A percentile compares a stretch with the other conserved stretches of the same genome.
Evolutionary conservation across 179 eudicot genomes (phyloP).

Genomic region (Nepenthes alata): DNA sequence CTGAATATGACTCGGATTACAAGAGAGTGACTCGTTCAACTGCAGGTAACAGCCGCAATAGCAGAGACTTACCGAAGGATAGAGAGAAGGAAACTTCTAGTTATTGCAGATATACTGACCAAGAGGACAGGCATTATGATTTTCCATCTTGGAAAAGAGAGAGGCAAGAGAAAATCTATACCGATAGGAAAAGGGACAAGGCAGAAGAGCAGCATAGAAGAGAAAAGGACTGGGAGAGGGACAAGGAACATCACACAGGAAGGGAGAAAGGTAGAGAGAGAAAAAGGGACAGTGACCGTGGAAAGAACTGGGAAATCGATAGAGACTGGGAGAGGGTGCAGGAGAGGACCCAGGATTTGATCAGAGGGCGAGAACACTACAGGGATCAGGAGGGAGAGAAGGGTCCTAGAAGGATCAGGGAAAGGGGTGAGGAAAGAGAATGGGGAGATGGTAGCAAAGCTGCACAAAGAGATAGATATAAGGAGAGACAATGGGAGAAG

Average conservation of each 20-base stretch:
- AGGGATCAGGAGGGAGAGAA: slow-evolving; percentile 22
- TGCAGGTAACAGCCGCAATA: slow-evolving; percentile 4
- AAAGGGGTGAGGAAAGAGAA: slow-evolving; percentile 12
- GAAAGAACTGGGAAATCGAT: neutral
- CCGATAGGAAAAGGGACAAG: slow-evolving; percentile 17
- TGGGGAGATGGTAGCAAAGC: slow-evolving; percentile 25
- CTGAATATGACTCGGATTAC: slow-evolving; percentile 25
- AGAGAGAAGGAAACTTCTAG: slow-evolving; percentile 51
- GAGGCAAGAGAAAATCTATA: slow-evolving; percentile 14
- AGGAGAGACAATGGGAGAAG: slow-evolving; percentile 1
- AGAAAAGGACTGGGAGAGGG: slow-evolving; percentile 29
- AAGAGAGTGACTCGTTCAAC: slow-evolving; percentile 16
- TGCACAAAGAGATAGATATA: slow-evolving; percentile 13
- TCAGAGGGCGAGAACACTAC: slow-evolving; percentile 27
- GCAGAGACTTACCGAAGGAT: slow-evolving; percentile 31
- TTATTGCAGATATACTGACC: slow-evolving; percentile 26
- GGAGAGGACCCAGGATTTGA: slow-evolving; percentile 1
- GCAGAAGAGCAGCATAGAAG: slow-evolving; percentile 16
- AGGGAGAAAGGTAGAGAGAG: neutral
- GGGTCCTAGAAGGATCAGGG: slow-evolving; percentile 25
- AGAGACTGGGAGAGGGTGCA: neutral
- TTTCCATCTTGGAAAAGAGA: slow-evolving; percentile 13
- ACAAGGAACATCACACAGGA: slow-evolving; percentile 14
- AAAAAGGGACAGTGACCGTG: neutral
- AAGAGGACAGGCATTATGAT: slow-evolving; percentile 25